A percentile compares a stretch with the other conserved stretches of the same genome.
These are phyloP conservation scores for Penicillium psychrofluorescens DNA, from an alignment of 495 filamentous ascomycete genomes.

Conservation along the genomic window DNA sequence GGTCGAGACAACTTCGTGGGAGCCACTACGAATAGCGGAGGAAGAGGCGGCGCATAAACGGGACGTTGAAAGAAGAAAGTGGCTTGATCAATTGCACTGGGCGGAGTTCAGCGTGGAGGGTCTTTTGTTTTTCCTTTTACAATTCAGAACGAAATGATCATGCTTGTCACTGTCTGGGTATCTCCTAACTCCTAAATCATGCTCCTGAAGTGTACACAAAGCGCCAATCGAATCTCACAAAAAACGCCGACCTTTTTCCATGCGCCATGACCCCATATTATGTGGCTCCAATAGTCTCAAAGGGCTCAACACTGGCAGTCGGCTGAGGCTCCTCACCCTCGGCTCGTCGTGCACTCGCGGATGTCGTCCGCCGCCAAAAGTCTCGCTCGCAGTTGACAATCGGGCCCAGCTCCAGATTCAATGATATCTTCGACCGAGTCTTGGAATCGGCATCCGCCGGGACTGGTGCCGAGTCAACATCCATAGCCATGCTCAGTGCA, in stretches of 20 bases:
- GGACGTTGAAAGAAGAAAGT: slow-evolving; percentile 1
- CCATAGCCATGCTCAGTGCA: slow-evolving; percentile 18
- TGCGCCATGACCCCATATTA: slow-evolving; percentile 8
- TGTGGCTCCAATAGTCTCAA: slow-evolving; percentile 23
- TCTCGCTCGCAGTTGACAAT: slow-evolving; percentile 43
- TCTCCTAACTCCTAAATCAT: slow-evolving; percentile 19
- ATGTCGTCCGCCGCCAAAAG: slow-evolving; percentile 29
- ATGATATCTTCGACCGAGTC: slow-evolving; percentile 16
- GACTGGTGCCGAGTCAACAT: slow-evolving; percentile 22
- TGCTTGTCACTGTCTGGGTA: slow-evolving; percentile 18
- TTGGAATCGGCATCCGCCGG: slow-evolving; percentile 21
- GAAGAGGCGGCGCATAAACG: slow-evolving; percentile 20
- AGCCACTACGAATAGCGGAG: slow-evolving; percentile 32
- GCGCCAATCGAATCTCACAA: background rate
- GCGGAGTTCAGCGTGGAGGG: slow-evolving; percentile 13
- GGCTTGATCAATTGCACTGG: slow-evolving; percentile 13
- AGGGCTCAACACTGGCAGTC: slow-evolving; percentile 14
- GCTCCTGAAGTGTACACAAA: background rate
- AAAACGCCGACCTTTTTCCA: slow-evolving; percentile 16
- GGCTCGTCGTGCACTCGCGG: slow-evolving; percentile 13
- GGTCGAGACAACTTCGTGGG: slow-evolving; percentile 81
- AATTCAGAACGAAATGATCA: background rate
- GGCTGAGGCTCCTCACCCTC: slow-evolving; percentile 28
- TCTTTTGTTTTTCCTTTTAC: no score
- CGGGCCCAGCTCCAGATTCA: slow-evolving; percentile 36